Evolutionary conservation across 305 asterid species (phyloP).

Genomic region (Solanum chacoense): DNA sequence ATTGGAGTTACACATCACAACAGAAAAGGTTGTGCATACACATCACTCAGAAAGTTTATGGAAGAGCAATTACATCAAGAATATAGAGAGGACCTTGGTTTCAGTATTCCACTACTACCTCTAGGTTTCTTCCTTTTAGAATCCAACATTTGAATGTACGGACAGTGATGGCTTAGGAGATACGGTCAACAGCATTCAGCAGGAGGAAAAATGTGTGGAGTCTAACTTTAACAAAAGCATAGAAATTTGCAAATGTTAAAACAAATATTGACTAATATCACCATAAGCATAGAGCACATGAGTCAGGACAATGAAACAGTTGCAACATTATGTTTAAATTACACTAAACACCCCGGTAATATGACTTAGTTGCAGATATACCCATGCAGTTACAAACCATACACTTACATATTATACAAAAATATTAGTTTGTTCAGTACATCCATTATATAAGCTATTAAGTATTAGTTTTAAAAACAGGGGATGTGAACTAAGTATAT

Average conservation of each 20-base stretch:
- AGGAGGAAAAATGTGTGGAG: background rate
- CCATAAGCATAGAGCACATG: background rate
- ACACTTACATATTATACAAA: background rate
- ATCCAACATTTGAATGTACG: background rate
- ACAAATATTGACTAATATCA: background rate
- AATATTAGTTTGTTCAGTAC: background rate
- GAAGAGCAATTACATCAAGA: background rate
- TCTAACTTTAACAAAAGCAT: background rate
- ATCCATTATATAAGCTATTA: background rate
- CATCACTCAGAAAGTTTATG: background rate
- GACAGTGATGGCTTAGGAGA: background rate
- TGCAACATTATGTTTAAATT: background rate
- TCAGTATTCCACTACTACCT: background rate
- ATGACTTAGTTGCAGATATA: background rate
- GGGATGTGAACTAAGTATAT: background rate
- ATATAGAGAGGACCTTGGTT: background rate
- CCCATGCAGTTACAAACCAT: background rate
- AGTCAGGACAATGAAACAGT: background rate
- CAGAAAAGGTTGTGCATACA: background rate
- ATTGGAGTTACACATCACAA: background rate
- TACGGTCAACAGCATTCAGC: background rate
- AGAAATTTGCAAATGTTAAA: background rate
- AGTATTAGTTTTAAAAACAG: background rate
- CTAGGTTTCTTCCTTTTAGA: background rate
- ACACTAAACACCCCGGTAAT: background rate